phyloP scores from a whole-genome alignment of 2,329 filamentous ascomycete genomes.

The Diaporthe ampelina region DNA sequence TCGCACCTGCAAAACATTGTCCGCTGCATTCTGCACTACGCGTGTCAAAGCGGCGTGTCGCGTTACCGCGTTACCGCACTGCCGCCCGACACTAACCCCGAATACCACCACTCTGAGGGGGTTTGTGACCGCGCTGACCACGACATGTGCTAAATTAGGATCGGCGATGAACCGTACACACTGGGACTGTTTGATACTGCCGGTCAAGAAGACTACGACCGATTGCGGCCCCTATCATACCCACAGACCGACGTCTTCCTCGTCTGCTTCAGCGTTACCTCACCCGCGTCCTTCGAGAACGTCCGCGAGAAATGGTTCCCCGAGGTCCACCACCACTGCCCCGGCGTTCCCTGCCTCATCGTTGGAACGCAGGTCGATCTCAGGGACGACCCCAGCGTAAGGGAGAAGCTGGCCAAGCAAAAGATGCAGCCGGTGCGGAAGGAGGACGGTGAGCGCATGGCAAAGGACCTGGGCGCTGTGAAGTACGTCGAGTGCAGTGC shows the following conservation, averaged over 20 bases:
- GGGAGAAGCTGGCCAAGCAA: constrained; percentile 93
- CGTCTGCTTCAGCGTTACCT: constrained; percentile 98
- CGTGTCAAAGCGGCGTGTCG: constrained; percentile 37
- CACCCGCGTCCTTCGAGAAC: constrained; percentile 98
- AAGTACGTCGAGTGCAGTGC: constrained; percentile 99
- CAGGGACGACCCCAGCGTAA: constrained; percentile 87
- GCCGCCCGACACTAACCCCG: constrained; percentile 7
- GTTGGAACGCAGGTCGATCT: constrained; percentile 98
- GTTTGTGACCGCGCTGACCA: constrained; percentile 29
- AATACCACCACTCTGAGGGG: constrained; percentile 1
- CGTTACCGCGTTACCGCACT: constrained; percentile 26
- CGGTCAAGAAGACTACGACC: constrained; percentile 99
- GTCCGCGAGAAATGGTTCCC: constrained; percentile 99
- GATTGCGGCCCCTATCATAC: constrained; percentile 95
- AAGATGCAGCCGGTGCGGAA: constrained; percentile 95
- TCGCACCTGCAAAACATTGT: constrained; percentile 33
- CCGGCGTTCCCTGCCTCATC: constrained; percentile 96
- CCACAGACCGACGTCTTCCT: constrained; percentile 99
- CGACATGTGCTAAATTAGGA: constrained; percentile 70
- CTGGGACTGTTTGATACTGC: constrained; percentile 98
- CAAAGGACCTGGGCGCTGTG: constrained; percentile 95
- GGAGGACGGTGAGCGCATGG: constrained; percentile 96
- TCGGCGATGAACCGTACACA: constrained; percentile 98
- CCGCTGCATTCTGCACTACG: constrained; percentile 39
- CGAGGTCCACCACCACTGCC: constrained; percentile 98